Evolutionary conservation across 208 protist species (phyloP).

Genomic region (Herpetomonas samuelpessoai): DNA sequence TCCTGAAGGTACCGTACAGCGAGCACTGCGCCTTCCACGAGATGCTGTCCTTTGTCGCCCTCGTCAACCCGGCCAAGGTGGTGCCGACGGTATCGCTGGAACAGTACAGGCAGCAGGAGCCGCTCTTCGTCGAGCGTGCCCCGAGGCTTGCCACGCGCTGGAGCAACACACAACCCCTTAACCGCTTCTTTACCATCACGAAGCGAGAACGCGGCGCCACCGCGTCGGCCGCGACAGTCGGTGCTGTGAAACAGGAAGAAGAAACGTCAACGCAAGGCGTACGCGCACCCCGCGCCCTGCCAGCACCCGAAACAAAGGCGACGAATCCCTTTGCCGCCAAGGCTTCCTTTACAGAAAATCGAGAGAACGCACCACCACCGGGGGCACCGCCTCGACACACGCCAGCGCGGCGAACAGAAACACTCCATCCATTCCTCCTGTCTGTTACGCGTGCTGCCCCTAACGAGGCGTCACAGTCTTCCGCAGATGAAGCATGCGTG

Average conservation of each 20-base stretch:
- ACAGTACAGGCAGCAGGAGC: constrained; percentile 61
- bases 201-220: too few relatives aligned
- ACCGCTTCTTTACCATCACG: constrained; percentile 35
- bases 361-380: neutral
- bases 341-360: neutral
- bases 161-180: constrained; percentile 65
- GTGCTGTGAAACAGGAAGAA: neutral
- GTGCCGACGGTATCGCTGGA: constrained; percentile 76
- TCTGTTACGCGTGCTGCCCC: too few relatives aligned
- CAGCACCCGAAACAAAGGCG: neutral
- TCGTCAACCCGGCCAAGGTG: constrained; percentile 61
- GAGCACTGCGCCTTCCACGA: constrained; percentile 87
- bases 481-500: constrained; percentile 31
- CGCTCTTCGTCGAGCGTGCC: constrained; percentile 63
- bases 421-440: too few relatives aligned
- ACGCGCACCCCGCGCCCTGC: too few relatives aligned
- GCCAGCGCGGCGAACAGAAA: too few relatives aligned
- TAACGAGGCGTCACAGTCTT: too few relatives aligned
- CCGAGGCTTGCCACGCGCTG: constrained; percentile 46
- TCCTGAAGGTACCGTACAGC: constrained; percentile 79
- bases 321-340: constrained; percentile 5
- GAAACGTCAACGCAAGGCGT: too few relatives aligned
- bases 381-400: too few relatives aligned
- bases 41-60: constrained; percentile 71
- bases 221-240: too few relatives aligned